phyloP scores from a whole-genome alignment of 805 yeast species.

The Cyberlindnera nakhonratchasimensis region DNA sequence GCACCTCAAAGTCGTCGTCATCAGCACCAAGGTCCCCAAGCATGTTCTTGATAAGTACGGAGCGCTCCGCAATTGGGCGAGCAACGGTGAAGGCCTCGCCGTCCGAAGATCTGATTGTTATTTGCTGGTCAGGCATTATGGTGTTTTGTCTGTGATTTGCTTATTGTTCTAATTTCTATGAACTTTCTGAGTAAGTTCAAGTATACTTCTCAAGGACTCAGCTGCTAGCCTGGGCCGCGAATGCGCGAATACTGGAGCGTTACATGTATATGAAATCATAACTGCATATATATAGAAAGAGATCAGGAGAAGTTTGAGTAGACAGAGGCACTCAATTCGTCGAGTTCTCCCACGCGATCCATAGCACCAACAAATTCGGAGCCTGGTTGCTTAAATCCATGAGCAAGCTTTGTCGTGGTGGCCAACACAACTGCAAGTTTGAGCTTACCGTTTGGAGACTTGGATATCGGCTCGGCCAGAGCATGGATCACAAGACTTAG shows the following conservation, averaged over 20 bases:
- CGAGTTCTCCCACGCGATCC: slow-evolving; percentile 59
- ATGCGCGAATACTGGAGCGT: too few species aligned
- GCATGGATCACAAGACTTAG: slow-evolving; percentile 17
- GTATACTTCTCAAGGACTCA: too few species aligned
- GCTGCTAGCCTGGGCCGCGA: too few species aligned
- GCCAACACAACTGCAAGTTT: slow-evolving; percentile 73
- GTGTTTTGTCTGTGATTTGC: background rate
- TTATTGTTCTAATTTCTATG: too few species aligned
- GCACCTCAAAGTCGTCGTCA: slow-evolving; percentile 73
- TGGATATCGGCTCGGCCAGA: slow-evolving; percentile 21
- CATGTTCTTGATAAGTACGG: slow-evolving; percentile 82
- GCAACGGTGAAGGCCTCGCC: slow-evolving; percentile 78
- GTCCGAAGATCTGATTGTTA: slow-evolving; percentile 70
- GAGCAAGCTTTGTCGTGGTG: slow-evolving; percentile 62
- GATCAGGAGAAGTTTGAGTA: slow-evolving; percentile 68
- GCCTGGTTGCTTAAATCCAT: slow-evolving; percentile 40
- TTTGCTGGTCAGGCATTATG: slow-evolving; percentile 31
- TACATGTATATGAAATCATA: background rate
- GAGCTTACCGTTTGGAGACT: slow-evolving; percentile 28
- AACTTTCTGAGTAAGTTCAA: too few species aligned
- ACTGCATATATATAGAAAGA: background rate
- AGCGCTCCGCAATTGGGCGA: slow-evolving; percentile 79
- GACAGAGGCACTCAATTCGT: slow-evolving; percentile 85
- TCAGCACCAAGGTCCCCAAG: slow-evolving; percentile 66
- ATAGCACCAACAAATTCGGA: slow-evolving; percentile 42